Percentiles rank a stretch among this genome's conserved stretches.
Evolutionary conservation across 2,329 filamentous ascomycete species (phyloP).

Genomic region (Ceratocystis lukuohia): DNA sequence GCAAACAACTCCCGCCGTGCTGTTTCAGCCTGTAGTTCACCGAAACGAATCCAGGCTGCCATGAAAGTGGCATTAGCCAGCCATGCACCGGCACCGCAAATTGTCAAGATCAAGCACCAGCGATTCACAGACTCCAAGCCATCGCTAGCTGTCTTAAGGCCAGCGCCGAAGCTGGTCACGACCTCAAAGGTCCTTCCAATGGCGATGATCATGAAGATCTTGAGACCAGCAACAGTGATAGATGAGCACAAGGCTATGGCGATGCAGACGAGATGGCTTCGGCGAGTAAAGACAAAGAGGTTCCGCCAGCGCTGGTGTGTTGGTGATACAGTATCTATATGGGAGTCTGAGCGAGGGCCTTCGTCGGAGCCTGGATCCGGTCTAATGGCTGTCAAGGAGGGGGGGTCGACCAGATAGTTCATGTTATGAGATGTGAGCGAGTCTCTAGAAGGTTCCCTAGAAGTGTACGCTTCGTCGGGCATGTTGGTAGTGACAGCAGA

Average conservation of each 20-base stretch:
- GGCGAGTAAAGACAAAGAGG: constrained; percentile 62
- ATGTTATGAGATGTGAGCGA: not conserved
- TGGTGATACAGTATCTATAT: not conserved
- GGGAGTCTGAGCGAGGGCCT: not conserved
- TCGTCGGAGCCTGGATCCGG: not conserved
- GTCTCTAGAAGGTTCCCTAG: not conserved
- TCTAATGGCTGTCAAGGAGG: not conserved
- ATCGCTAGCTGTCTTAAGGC: constrained; percentile 33
- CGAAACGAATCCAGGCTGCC: constrained; percentile 59
- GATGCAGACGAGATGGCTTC: constrained; percentile 43
- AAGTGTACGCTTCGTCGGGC: not conserved
- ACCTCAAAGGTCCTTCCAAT: constrained; percentile 63
- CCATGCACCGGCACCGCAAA: constrained; percentile 53
- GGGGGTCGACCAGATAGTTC: not conserved
- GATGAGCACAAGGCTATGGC: constrained; percentile 42
- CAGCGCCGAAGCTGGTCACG: constrained; percentile 52
- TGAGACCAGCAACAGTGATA: constrained; percentile 45
- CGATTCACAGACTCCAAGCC: constrained; percentile 42
- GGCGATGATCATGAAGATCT: constrained; percentile 53
- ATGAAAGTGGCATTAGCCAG: constrained; percentile 54
- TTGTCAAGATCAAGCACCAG: constrained; percentile 48
- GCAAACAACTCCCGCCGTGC: constrained; percentile 53
- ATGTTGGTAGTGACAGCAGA: not conserved
- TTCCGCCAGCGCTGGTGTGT: constrained; percentile 26
- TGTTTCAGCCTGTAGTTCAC: constrained; percentile 62